Evolutionary conservation across 148 eudicot species (phyloP).

Genomic region (Arctostaphylos glauca): DNA sequence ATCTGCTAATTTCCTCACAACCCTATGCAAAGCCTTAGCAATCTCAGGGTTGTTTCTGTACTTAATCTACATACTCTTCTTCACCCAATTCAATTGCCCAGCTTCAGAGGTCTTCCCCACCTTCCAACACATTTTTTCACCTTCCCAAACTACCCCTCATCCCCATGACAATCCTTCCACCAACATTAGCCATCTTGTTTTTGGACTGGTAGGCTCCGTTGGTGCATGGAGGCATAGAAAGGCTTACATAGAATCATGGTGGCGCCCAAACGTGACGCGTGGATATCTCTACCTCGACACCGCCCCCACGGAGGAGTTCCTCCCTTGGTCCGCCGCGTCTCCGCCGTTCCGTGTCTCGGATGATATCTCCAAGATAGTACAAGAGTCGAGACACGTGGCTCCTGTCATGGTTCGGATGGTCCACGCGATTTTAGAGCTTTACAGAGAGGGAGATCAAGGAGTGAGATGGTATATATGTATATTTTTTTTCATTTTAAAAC

Average conservation of each 20-base stretch:
- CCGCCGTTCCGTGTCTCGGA: slow-evolving; percentile 25
- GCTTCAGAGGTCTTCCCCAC: background rate
- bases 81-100: background rate
- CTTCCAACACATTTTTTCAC: background rate
- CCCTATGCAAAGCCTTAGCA: background rate
- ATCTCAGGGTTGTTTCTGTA: slow-evolving; percentile 1
- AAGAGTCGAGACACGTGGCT: background rate
- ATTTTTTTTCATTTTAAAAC: background rate
- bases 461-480: slow-evolving; percentile 17
- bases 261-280: slow-evolving; percentile 29
- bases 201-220: slow-evolving; percentile 24
- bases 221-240: slow-evolving; percentile 19
- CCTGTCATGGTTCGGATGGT: slow-evolving; percentile 19
- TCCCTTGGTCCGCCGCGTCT: slow-evolving; percentile 27
- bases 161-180: slow-evolving; percentile 2
- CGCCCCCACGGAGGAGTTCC: slow-evolving; percentile 15
- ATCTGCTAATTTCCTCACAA: background rate
- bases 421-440: slow-evolving; percentile 21
- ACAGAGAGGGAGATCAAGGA: slow-evolving; percentile 21
- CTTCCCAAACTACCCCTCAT: background rate
- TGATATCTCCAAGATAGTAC: background rate
- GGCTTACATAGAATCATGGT: slow-evolving; percentile 33
- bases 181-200: slow-evolving; percentile 22
- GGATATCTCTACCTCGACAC: slow-evolving; percentile 25
- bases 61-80: background rate